Evolutionary conservation across 352 stramenopile species (phyloP).

Genomic region (Globisporangium emineosum): DNA sequence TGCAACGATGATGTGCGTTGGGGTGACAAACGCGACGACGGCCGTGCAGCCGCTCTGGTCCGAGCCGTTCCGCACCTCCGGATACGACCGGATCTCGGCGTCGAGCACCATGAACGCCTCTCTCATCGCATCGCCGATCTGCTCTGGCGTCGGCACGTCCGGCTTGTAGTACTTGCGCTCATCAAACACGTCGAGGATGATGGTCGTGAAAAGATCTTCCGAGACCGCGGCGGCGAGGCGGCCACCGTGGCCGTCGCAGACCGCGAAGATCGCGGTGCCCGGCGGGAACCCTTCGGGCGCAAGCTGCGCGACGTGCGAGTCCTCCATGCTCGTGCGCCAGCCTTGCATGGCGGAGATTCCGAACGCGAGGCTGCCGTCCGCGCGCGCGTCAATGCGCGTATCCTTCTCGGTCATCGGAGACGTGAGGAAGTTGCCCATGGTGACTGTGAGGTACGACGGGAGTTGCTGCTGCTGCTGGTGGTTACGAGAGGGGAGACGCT

Average conservation of each 20-base stretch:
- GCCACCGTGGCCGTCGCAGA: slow-evolving; percentile 80
- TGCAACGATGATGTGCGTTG: slow-evolving; percentile 71
- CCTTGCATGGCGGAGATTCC: slow-evolving; percentile 78
- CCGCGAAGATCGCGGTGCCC: slow-evolving; percentile 64
- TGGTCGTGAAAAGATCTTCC: slow-evolving; percentile 28
- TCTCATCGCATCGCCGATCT: slow-evolving; percentile 55
- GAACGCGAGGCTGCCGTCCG: slow-evolving; percentile 57
- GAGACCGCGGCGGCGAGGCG: slow-evolving; percentile 53
- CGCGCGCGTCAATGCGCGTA: slow-evolving; percentile 36
- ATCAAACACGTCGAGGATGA: slow-evolving; percentile 37
- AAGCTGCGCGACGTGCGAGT: slow-evolving; percentile 67
- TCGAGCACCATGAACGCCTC: slow-evolving; percentile 72
- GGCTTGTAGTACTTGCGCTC: slow-evolving; percentile 32
- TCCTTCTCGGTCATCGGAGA: slow-evolving; percentile 79
- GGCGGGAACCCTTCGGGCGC: slow-evolving; percentile 37
- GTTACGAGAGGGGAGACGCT: slow-evolving; percentile 1
- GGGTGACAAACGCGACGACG: slow-evolving; percentile 67
- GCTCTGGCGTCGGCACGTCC: slow-evolving; percentile 35
- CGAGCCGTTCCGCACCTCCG: slow-evolving; percentile 43
- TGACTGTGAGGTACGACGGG: not conserved
- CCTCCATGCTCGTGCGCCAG: slow-evolving; percentile 82
- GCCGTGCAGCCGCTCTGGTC: slow-evolving; percentile 80
- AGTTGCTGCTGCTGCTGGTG: slow-evolving; percentile 1
- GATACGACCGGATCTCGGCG: slow-evolving; percentile 46
- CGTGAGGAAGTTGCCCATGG: slow-evolving; percentile 82